Percentiles rank a stretch among this genome's conserved stretches.
phyloP scores from a whole-genome alignment of 202 grass and related monocot species.

The Cymbopogon flexuosus region DNA sequence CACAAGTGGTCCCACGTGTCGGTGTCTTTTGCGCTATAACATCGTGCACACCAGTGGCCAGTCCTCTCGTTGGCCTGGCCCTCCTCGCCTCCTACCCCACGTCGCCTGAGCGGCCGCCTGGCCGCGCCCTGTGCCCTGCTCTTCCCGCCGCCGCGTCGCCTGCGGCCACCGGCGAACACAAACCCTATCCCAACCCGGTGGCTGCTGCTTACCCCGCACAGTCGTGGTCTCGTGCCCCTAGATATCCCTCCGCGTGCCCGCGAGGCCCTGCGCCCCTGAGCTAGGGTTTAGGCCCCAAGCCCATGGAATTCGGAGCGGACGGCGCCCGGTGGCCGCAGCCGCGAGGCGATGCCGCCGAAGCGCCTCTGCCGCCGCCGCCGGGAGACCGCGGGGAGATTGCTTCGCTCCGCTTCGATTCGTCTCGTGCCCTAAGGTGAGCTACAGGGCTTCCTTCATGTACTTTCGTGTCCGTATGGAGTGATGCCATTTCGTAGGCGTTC shows the following conservation, averaged over 20 bases:
- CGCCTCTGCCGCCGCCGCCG: background rate
- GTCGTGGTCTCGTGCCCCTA: background rate
- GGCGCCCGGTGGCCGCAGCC: constrained; percentile 26
- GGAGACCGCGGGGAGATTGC: constrained; percentile 28
- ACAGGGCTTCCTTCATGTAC: background rate
- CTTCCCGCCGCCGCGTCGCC: constrained; percentile 6
- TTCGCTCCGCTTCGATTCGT: constrained; percentile 50
- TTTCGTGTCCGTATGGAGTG: background rate
- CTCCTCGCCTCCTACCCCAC: background rate
- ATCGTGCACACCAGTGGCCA: background rate
- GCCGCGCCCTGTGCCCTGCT: background rate
- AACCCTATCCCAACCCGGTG: constrained; percentile 8
- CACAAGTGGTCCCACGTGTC: background rate
- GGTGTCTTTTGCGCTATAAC: background rate
- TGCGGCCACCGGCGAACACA: background rate
- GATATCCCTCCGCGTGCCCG: background rate
- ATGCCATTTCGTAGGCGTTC: background rate
- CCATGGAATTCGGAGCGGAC: constrained; percentile 45
- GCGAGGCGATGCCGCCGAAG: constrained; percentile 18
- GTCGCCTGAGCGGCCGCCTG: constrained; percentile 15
- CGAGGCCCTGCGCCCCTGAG: constrained; percentile 7
- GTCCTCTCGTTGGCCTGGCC: background rate
- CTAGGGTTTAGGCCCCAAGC: constrained; percentile 46
- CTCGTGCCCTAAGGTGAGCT: constrained; percentile 51
- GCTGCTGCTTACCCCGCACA: background rate